Conservation (phyloP, 2,329 filamentous ascomycete genomes). For the Microdochium bolleyi region DNA sequence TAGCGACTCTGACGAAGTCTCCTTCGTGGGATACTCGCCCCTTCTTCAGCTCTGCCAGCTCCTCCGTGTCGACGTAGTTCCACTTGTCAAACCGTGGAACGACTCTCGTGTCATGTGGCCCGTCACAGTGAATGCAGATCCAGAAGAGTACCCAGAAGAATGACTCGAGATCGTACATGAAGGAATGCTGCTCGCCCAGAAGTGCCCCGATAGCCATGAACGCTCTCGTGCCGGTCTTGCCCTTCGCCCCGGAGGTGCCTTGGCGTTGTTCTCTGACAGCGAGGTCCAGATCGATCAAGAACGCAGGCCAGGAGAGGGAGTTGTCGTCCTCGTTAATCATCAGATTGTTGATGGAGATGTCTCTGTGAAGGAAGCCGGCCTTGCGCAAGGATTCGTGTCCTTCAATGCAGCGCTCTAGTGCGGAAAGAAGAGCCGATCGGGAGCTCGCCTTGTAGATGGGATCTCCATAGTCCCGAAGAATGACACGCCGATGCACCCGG, state of each 20-base stretch:
- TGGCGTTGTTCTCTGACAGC: slow-evolving; percentile 19
- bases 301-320: too few relatives aligned
- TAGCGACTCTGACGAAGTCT: slow-evolving; percentile 18
- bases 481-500: slow-evolving; percentile 27
- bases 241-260: slow-evolving; percentile 17
- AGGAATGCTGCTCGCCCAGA: slow-evolving; percentile 21
- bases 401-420: slow-evolving; percentile 23
- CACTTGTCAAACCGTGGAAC: slow-evolving; percentile 22
- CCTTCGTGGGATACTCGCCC: slow-evolving; percentile 11
- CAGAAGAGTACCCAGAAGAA: slow-evolving; percentile 34
- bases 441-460: slow-evolving; percentile 28
- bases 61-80: slow-evolving; percentile 23
- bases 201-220: slow-evolving; percentile 30
- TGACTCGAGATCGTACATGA: slow-evolving; percentile 22
- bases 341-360: slow-evolving; percentile 31
- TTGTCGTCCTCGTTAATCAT: slow-evolving; percentile 29
- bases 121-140: slow-evolving; percentile 26
- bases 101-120: slow-evolving; percentile 11
- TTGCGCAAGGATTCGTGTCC: slow-evolving; percentile 19
- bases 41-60: slow-evolving; percentile 13
- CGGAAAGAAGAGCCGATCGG: slow-evolving; percentile 18
- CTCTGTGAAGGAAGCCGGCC: slow-evolving; percentile 25
- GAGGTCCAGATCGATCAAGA: slow-evolving; percentile 25
- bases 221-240: slow-evolving; percentile 26
- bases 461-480: slow-evolving; percentile 26